Percentiles rank a stretch among this genome's conserved stretches.
Evolutionary conservation across 2,329 filamentous ascomycete species (phyloP).

Genomic region (Neonectria magnoliae): DNA sequence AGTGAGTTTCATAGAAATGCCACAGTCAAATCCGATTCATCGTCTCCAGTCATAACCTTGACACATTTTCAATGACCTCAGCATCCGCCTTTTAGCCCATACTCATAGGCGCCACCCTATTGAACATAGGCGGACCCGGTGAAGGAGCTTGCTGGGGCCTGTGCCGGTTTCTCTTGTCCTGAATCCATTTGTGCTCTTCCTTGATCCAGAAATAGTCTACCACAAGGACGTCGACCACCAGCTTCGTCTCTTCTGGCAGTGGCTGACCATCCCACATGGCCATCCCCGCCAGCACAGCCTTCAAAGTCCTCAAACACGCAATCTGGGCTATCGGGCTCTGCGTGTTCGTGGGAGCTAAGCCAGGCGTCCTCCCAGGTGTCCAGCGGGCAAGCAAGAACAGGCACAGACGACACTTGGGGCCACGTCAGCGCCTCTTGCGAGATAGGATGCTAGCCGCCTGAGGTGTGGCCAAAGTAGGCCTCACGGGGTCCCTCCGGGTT

Average conservation of each 20-base stretch:
- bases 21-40: too few species aligned
- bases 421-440: slow-evolving; percentile 23
- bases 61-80: too few species aligned
- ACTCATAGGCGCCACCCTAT: too few species aligned
- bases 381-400: not conserved
- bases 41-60: too few species aligned
- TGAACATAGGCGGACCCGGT: not conserved
- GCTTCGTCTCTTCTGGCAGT: slow-evolving; percentile 1
- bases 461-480: slow-evolving; percentile 15
- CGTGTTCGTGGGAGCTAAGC: slow-evolving; percentile 5
- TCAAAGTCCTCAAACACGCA: not conserved
- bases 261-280: not conserved
- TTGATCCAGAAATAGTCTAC: not conserved
- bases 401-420: not conserved
- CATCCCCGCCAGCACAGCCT: not conserved
- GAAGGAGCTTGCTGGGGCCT: slow-evolving; percentile 3
- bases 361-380: not conserved
- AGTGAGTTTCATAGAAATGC: too few species aligned
- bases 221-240: not conserved
- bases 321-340: not conserved
- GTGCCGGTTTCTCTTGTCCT: not conserved
- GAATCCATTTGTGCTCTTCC: slow-evolving; percentile 1
- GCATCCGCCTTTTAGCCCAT: too few species aligned
- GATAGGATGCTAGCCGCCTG: slow-evolving; percentile 21
- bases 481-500: slow-evolving; percentile 20